Conservation (phyloP, 1,139 yeast genomes). For the Meyerozyma smithsonii region DNA sequence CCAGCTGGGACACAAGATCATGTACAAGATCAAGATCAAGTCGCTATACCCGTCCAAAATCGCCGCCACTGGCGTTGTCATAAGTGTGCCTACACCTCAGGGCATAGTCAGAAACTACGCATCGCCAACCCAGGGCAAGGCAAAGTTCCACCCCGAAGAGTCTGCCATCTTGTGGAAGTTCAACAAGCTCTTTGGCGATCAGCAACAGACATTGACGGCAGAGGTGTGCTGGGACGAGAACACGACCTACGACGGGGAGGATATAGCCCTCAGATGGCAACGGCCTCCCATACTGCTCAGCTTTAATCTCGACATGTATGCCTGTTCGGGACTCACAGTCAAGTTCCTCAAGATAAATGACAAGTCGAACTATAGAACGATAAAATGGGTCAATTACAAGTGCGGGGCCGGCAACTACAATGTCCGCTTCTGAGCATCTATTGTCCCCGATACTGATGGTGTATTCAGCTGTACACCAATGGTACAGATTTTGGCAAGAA, state of each 20-base stretch:
- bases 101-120: slow-evolving; percentile 51
- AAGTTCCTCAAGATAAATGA: slow-evolving; percentile 70
- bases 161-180: slow-evolving; percentile 67
- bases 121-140: slow-evolving; percentile 57
- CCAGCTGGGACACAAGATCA: slow-evolving; percentile 47
- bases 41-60: slow-evolving; percentile 61
- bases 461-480: no score
- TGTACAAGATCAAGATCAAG: slow-evolving; percentile 55
- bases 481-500: no score
- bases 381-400: slow-evolving; percentile 80
- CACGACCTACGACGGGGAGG: slow-evolving; percentile 8
- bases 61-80: slow-evolving; percentile 59
- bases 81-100: slow-evolving; percentile 69
- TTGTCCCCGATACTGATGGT: no score
- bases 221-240: slow-evolving; percentile 35
- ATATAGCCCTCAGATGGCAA: slow-evolving; percentile 43
- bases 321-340: slow-evolving; percentile 74
- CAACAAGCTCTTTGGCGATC: slow-evolving; percentile 62
- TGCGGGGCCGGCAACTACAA: slow-evolving; percentile 1
- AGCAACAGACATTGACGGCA: slow-evolving; percentile 53
- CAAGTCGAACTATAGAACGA: slow-evolving; percentile 59
- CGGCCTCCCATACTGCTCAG: slow-evolving; percentile 74
- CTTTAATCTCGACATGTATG: slow-evolving; percentile 71
- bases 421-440: not conserved
- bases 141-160: slow-evolving; percentile 65